Base-by-base conservation (phyloP, 805 yeast genomes). In the Yamadazyma laniorum region DNA sequence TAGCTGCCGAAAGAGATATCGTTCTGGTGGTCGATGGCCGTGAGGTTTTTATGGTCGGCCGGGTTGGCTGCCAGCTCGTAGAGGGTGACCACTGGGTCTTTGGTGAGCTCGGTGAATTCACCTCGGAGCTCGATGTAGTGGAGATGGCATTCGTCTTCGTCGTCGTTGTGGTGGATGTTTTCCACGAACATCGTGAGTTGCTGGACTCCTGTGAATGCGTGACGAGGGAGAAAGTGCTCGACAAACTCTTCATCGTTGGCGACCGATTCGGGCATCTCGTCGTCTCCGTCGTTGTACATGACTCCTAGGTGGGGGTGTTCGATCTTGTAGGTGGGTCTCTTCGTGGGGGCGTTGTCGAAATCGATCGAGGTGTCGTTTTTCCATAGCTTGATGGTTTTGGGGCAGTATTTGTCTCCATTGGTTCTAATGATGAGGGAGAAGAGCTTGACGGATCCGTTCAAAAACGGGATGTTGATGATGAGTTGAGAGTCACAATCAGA, bases 51-150 rank as follows among this genome's bases (percentile, higher is more conserved):
- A 58, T 91, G 97, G 56, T 90, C 97, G 1, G 82, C 78, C 0
- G 96, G 96, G 56, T 90, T 90, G 3, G 97, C 93, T 0, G 96
- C 95, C 39, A 89, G 77, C 61, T 91, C 98, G 58, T 90, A 91
- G 15, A 85, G 54, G 0, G 95, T 72, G 12, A 84, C 71, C 13
- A 87, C 77, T 0, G 96, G 95, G 29, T 84, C 86, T 44, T 73
- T 74, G 22, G 66, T 57, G 34, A 84, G 56, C 25, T 72, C 76
- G 5, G 75, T 67, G 42, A 59, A 73, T 46, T 79, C 84, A 1
- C 98, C 98, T 32, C 96, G 67, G 18, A 91, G 58, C 40, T 95
- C 97, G 30, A 90, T 61, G 49, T 80, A 83, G 48, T 80, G 80
- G 2, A 90, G 38, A 37, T 69, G 74, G 4, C 81, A 70, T 17